Evolutionary conservation across 495 filamentous ascomycete species (phyloP).

Genomic region (Saxophila tyrrhenica): DNA sequence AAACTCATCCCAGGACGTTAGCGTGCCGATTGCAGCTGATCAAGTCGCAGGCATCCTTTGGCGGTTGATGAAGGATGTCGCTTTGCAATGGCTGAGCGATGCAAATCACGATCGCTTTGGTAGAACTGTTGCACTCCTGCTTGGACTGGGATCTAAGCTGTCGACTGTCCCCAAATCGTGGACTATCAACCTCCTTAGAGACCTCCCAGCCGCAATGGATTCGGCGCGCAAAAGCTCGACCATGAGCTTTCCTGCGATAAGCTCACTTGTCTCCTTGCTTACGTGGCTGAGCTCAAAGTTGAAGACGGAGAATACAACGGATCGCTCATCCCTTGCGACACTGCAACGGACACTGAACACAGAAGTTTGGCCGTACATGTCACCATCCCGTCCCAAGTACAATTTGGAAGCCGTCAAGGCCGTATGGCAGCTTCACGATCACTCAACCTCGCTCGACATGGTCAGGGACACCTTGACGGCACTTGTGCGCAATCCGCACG

Average conservation of each 20-base stretch:
- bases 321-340: no score
- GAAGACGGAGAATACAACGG: neutral
- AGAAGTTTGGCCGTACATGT: conserved; percentile 4
- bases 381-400: conserved; percentile 4
- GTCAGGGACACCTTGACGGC: neutral
- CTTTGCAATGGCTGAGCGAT: neutral
- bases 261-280: neutral
- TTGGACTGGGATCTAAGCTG: neutral
- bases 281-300: neutral
- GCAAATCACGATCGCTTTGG: neutral
- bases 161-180: neutral
- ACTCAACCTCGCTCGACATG: neutral
- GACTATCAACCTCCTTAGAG: neutral
- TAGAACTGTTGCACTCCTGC: neutral
- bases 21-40: neutral
- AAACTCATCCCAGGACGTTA: neutral
- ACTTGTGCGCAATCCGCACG: neutral
- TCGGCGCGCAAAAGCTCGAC: neutral
- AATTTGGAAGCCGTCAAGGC: conserved; percentile 8
- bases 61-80: neutral
- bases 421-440: conserved; percentile 9
- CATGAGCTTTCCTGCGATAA: neutral
- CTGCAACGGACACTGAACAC: neutral
- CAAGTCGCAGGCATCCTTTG: neutral
- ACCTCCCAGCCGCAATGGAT: neutral